Conservation (phyloP, 352 stramenopile genomes). For the Peronospora destructor region DNA sequence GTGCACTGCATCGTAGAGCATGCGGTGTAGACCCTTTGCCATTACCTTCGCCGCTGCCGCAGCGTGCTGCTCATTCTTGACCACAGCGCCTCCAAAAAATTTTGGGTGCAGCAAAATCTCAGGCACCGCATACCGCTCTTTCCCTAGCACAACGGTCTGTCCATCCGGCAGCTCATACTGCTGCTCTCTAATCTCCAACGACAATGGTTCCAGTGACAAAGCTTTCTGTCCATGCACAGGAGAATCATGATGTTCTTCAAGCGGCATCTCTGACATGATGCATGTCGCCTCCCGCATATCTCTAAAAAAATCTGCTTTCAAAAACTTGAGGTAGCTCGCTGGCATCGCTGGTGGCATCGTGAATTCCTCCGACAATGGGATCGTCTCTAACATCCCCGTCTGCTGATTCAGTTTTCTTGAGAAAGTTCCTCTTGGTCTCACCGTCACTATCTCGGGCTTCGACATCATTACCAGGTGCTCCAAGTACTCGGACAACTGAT, state of each 20-base stretch:
- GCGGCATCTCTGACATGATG: slow-evolving; percentile 34
- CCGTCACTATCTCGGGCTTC: slow-evolving; percentile 29
- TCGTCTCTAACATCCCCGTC: slow-evolving; percentile 53
- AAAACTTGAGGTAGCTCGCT: slow-evolving; percentile 66
- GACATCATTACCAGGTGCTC: slow-evolving; percentile 48
- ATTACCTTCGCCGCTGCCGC: slow-evolving; percentile 38
- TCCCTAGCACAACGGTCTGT: slow-evolving; percentile 51
- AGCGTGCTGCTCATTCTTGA: slow-evolving; percentile 45
- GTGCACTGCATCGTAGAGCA: slow-evolving; percentile 82
- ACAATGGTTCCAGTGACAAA: slow-evolving; percentile 4
- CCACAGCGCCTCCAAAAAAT: slow-evolving; percentile 39
- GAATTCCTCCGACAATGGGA: slow-evolving; percentile 31
- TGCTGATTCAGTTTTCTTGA: slow-evolving; percentile 39
- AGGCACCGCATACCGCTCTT: slow-evolving; percentile 61
- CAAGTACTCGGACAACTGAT: slow-evolving; percentile 67
- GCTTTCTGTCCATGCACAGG: slow-evolving; percentile 19
- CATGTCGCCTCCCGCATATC: slow-evolving; percentile 74
- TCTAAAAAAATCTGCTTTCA: slow-evolving; percentile 55
- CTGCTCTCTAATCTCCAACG: slow-evolving; percentile 27
- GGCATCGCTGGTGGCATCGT: slow-evolving; percentile 48
- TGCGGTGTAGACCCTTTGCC: slow-evolving; percentile 61
- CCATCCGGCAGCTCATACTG: slow-evolving; percentile 81
- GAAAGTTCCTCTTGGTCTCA: slow-evolving; percentile 66
- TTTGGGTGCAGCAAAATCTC: slow-evolving; percentile 74
- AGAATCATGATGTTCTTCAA: slow-evolving; percentile 33